Base-by-base conservation (phyloP, 2,329 filamentous ascomycete species). In the Achaetomium macrosporum region DNA sequence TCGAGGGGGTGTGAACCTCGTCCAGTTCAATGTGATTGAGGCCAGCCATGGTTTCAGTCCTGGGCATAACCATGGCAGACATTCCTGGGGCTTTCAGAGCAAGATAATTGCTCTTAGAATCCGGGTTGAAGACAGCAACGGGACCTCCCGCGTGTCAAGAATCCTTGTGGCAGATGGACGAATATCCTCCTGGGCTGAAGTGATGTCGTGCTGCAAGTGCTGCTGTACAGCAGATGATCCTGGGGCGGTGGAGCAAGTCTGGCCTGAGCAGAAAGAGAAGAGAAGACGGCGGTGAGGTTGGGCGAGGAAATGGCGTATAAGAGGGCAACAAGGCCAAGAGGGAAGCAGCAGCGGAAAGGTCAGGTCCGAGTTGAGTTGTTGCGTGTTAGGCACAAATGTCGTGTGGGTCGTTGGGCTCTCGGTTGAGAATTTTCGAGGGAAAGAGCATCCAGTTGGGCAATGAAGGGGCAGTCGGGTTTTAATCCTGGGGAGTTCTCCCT, bases 1-100 rank as follows among this genome's bases (percentile, higher is more conserved):
- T 83, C 73, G 77, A 74, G 66, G 80, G 75, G 65, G 76, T 78
- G 66, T 79, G 74, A 70, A 79, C 76, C 70, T 82, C 77, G 68
- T 80, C 77, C 71, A 80, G 74, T 66, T 81, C 77, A 69, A 75
- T 66, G 64, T 73, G 72, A 64, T 72, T 78, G 73, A 73, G 79
- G 69, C 73, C 73, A 66, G 77, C 71, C 77, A 81, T 80, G 64
- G 72, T 63, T 36, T 59, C 59, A 52, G 53, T 61, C 56, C 60
- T 58, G 52, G 60, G 52, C 47, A 66, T 53, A 57, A 62, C 58
- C 61, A 61, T 53, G 57, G 61, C 51, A 62, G 59, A 61, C 59
- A 62, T 58, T 61, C 61, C 59, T 46, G 55, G 50, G 30, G 50
- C 43, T 51, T 53, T 47, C 43, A 56, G 53, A 61, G 54, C 54